A percentile compares a stretch with the other conserved stretches of the same genome.
Conservation (phyloP, 169 alveolate genomes). For the Sarcocystis neurona region DNA sequence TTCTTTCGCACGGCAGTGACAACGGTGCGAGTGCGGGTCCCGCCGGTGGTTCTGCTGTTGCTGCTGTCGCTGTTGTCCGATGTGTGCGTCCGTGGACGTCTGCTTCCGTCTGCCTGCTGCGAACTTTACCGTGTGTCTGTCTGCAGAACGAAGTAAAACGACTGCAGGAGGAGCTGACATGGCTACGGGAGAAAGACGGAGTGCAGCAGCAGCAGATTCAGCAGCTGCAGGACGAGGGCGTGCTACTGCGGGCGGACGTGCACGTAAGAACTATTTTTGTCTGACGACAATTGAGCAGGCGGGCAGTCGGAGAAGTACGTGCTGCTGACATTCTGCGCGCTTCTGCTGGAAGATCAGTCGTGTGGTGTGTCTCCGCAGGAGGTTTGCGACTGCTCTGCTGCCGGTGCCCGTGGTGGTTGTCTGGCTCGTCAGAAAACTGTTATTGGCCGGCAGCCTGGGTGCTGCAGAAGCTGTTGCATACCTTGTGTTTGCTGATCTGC, state of each 20-base stretch:
- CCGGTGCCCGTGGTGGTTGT: too few species aligned
- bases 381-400: too few species aligned
- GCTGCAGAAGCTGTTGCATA: too few species aligned
- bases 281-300: neutral
- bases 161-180: conserved; percentile 29
- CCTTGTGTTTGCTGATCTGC: too few species aligned
- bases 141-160: conserved; percentile 45
- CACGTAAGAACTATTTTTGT: neutral
- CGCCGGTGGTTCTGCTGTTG: neutral
- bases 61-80: neutral
- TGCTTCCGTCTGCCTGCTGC: neutral
- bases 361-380: too few species aligned
- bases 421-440: too few species aligned
- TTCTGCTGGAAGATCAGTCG: too few species aligned
- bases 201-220: neutral
- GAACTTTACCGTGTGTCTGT: neutral
- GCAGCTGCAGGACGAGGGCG: conserved; percentile 37
- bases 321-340: too few species aligned
- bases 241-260: conserved; percentile 39
- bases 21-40: too few species aligned
- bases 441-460: too few species aligned
- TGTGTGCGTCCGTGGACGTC: neutral
- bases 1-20: too few species aligned
- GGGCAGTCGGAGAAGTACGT: too few species aligned
- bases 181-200: neutral